Evolutionary conservation across 2,329 filamentous ascomycete genomes (phyloP), one percentile per base, ranked within the genome.

Genomic region (Mycosphaerelloides madeirae): DNA sequence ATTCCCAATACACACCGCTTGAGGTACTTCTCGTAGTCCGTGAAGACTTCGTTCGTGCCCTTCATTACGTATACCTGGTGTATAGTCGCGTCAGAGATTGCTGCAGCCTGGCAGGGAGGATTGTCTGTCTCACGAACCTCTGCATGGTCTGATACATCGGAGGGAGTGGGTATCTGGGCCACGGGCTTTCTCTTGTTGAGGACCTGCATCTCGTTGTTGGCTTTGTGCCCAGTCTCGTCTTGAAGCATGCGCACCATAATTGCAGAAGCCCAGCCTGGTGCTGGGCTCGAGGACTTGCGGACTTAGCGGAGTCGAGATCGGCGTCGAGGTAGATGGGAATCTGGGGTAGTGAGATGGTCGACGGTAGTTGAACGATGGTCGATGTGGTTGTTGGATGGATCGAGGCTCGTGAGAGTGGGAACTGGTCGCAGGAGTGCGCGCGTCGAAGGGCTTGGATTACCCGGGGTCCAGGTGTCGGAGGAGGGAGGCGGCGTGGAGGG

Each of bases 111-210:
- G 43, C 48, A 34, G 11, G 6, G 7, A 25, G 3, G 19, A 29
- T 14, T 29, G 19, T n/a, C 31, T 3, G 14, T n/a, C 28, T 29
- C 44, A 64, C 77, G 58, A 76, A 91, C 90, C 79, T 97, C 89
- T 57, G 80, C 77, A 60, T 86, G 81, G 55, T 95, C 87, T 73
- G 93, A 83, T 56, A 89, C 77, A 55, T 91, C 79, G 41, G 78
- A 73, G 16, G 85, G 84, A 37, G 77, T 76, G 38, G 85, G 78
- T 55, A 90, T 74, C 65, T 88, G 85, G 70, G 87, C 83, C 63
- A 97, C 89, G 45, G 90, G 90, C 71, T 97, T 97, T 61, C 93
- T 82, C 74, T 97, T 97, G 70, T 87, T 96, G 54, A 95, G 78
- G 58, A 98, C 91, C 91, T 97, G 63, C 41, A 29, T 31, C 41